Evolutionary conservation across 257 asterid species (phyloP).

Genomic region (Gentiana straminea): DNA sequence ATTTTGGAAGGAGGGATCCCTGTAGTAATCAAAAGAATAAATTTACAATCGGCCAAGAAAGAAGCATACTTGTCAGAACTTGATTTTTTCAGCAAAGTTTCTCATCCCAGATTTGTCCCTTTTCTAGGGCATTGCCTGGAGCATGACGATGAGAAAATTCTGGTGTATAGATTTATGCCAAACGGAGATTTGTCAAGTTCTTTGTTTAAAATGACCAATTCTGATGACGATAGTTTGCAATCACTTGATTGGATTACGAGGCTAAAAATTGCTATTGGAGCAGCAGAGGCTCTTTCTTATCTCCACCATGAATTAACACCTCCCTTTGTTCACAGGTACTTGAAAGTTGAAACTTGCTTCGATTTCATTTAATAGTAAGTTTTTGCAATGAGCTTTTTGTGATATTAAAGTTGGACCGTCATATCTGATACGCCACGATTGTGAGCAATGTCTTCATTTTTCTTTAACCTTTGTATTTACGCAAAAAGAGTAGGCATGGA

Average conservation of each 20-base stretch:
- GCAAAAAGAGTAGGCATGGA: too few relatives aligned
- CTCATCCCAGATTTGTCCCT: conserved; percentile 4
- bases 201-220: not conserved
- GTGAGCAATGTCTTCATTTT: too few relatives aligned
- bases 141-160: conserved; percentile 2
- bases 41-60: conserved; percentile 20
- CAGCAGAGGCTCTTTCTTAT: conserved; percentile 4
- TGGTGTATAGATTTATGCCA: conserved; percentile 9
- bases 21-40: conserved; percentile 52
- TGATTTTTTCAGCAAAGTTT: not conserved
- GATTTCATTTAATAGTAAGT: too few relatives aligned
- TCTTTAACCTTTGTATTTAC: too few relatives aligned
- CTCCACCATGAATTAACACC: conserved; percentile 9
- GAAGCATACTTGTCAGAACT: conserved; percentile 37
- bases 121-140: conserved; percentile 10
- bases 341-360: not conserved
- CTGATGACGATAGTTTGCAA: not conserved
- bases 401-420: too few relatives aligned
- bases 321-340: conserved; percentile 12
- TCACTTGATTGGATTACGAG: conserved; percentile 4
- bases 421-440: too few relatives aligned
- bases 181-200: conserved; percentile 1
- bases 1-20: conserved; percentile 29
- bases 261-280: conserved; percentile 11
- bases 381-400: too few relatives aligned